A percentile compares a stretch with the other conserved stretches of the same genome.
phyloP scores from a whole-genome alignment of 345 rosid species.

The Diplotaxis tenuifolia region DNA sequence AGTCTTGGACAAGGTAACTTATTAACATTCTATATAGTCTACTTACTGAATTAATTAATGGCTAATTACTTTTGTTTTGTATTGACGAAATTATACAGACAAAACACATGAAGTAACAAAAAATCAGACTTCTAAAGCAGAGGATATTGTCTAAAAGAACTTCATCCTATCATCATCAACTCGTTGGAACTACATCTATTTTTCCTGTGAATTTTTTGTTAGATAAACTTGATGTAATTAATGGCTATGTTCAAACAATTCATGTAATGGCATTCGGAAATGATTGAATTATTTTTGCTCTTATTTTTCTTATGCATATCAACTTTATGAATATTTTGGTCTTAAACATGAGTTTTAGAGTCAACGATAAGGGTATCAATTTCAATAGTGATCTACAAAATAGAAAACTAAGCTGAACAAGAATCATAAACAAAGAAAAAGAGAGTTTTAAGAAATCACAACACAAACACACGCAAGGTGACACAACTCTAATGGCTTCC shows the following conservation, averaged over 20 bases:
- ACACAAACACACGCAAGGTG: too few species aligned
- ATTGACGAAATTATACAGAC: neutral
- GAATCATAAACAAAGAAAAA: too few species aligned
- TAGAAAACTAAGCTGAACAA: too few species aligned
- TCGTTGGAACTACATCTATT: neutral
- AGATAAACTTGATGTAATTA: neutral
- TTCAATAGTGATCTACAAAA: neutral
- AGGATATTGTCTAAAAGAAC: slow-evolving; percentile 4
- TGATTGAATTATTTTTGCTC: neutral
- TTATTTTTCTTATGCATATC: neutral
- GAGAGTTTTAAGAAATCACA: too few species aligned
- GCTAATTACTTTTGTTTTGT: neutral
- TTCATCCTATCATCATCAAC: neutral
- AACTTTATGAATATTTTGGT: neutral
- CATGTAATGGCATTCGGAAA: neutral
- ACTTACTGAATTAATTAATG: neutral
- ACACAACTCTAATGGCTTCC: slow-evolving; percentile 18
- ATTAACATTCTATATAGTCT: neutral
- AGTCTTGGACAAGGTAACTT: slow-evolving; percentile 14
- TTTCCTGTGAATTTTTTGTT: neutral
- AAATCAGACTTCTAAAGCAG: slow-evolving; percentile 8
- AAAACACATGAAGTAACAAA: neutral
- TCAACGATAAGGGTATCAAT: neutral
- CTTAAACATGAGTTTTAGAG: neutral
- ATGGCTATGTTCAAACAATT: neutral